Conservation (phyloP, 2,329 filamentous ascomycete species). For the Alternaria rosae region DNA sequence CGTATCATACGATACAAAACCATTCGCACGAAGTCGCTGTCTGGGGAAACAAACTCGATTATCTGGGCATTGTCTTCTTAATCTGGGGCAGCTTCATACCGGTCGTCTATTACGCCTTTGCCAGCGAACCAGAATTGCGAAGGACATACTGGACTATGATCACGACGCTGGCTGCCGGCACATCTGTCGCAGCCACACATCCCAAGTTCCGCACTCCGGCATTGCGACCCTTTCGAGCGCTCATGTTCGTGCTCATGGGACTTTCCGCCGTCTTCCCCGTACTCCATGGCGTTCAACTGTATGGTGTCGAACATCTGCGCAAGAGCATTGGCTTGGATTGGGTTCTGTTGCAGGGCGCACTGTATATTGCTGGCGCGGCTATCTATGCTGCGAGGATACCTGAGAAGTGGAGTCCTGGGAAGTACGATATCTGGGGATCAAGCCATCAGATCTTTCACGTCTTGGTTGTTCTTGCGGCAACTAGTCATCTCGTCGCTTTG, state of each 20-base stretch:
- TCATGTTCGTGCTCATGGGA: slow-evolving; percentile 90
- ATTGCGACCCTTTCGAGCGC: slow-evolving; percentile 84
- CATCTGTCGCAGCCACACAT: slow-evolving; percentile 76
- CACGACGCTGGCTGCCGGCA: slow-evolving; percentile 76
- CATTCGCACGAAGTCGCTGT: slow-evolving; percentile 80
- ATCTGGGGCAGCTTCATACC: slow-evolving; percentile 94
- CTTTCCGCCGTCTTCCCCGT: slow-evolving; percentile 84
- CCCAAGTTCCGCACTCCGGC: slow-evolving; percentile 83
- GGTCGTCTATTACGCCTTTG: slow-evolving; percentile 69
- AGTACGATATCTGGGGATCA: slow-evolving; percentile 88
- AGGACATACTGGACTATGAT: slow-evolving; percentile 81
- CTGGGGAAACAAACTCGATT: slow-evolving; percentile 93
- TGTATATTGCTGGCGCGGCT: slow-evolving; percentile 86
- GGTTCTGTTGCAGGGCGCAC: slow-evolving; percentile 77
- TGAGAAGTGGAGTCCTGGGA: slow-evolving; percentile 78
- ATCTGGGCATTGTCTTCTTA: slow-evolving; percentile 88
- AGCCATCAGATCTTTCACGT: slow-evolving; percentile 98
- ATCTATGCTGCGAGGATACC: slow-evolving; percentile 89
- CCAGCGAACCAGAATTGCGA: slow-evolving; percentile 70
- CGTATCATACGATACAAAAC: slow-evolving; percentile 84
- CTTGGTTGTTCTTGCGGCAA: slow-evolving; percentile 82
- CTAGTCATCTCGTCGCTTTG: slow-evolving; percentile 81
- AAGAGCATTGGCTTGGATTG: slow-evolving; percentile 80
- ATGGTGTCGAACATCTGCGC: slow-evolving; percentile 71
- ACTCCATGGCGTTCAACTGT: slow-evolving; percentile 73